Base-by-base conservation (phyloP, 495 filamentous ascomycete species). In the Annulohypoxylon stygium region DNA sequence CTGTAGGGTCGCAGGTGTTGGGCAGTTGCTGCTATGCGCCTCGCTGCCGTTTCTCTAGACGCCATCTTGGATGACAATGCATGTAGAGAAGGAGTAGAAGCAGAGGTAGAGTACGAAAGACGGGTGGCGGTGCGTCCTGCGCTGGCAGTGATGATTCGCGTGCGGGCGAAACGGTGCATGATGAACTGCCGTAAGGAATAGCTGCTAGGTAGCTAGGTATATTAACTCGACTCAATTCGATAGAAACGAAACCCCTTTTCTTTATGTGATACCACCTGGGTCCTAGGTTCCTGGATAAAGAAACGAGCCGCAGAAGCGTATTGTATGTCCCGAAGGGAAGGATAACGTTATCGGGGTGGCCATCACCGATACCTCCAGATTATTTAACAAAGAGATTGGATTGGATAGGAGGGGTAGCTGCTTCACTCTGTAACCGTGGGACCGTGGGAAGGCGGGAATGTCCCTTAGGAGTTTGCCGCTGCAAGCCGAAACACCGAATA, bases 11-110 rank as follows among this genome's bases (percentile, higher is more conserved):
- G 81, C 12, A 91, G 82, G 51, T 90, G 88, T 67, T 85, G 85
- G 16, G 89, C 86, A 25, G 89, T 90, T 62, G 88, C 88, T 70
- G 92, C 88, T 74, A 92, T 79, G 75, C 84, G 81, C 71, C 79
- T 72, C 18, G 76, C 70, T 36, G 83, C 80, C 61, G 78, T 50
- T 41, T 77, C 65, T 20, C 73, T 70, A 14, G 82, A 78, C 7
- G 77, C 23, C 72, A 85, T 85, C 66, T 67, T 79, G 20, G 57
- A 43, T 1, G 69, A 23, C 6, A 33, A 41, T 75, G 57, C 60
- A 64, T 23, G 20, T 72, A 59, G 33, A 74, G 74, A 71, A 30
- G 68, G 62, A 57, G 70, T n/a, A 47, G 33, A 61, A 48, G 59
- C 3, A 12, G 41, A 62, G 12, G 59, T 18, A 34, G 59, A 50